Base-by-base conservation (phyloP, 2,329 filamentous ascomycete species). In the Gremmenia infestans region DNA sequence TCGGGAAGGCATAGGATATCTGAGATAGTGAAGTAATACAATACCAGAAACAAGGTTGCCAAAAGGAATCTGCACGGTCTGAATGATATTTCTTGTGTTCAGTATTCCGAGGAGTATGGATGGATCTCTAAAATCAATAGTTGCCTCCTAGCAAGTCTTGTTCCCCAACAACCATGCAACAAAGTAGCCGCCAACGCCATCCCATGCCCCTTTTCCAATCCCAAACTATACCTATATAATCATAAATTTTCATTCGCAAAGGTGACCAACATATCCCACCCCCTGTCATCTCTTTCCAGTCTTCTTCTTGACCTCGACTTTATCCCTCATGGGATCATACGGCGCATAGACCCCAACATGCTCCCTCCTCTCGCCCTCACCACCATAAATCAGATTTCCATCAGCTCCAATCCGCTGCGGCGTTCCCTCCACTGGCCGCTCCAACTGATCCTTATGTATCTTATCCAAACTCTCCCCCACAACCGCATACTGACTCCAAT, bases 401-500 rank as follows among this genome's bases (percentile, higher is more conserved):
- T 67, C 65, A 2, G 68, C 59, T 2, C 66, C 65, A 5, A 72
- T 50, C 6, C 62, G 67, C 17, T 78, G 78, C 0, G 83, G 83
- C 14, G 69, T 70, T 1, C 83, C 83, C 42, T 79, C 76, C 8
- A 73, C 74, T 1, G 91, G 91, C 53, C 82, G 80, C 49, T 76
- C 73, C 52, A 85, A 74, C 73, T 97, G 91, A 67, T 96, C 89
- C 50, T 84, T 81, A 70, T 97, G 92, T 60, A 97, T 77, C 69
- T 85, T 88, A 71, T 97, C 91, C 37, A 97, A 78, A 1, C 89
- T 83, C 57, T 89, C 87, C 49, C 91, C 92, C 3, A 94, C 85
- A n/a, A 97, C 80, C 64, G 90, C 89, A 71, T 97, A 97, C 69
- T 96, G 92, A 12, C 86, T 83, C 93, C 93, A 97, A 75, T 97